phyloP scores from a whole-genome alignment of 2,329 filamentous ascomycete species.

The Arthrinium phaeospermum region DNA sequence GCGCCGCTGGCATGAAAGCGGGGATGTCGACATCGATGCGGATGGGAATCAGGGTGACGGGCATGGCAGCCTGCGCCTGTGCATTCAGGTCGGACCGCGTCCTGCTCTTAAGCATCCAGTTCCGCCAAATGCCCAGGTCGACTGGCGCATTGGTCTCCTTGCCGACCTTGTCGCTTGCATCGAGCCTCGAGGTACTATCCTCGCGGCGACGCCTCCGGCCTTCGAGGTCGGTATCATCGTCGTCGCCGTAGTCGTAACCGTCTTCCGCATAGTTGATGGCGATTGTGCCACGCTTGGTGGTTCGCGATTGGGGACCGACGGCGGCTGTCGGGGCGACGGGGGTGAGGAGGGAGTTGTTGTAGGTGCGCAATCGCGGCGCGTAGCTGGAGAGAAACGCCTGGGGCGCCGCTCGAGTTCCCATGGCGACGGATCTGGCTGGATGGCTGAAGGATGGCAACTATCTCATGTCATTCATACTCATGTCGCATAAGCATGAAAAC shows the following conservation, averaged over 20 bases:
- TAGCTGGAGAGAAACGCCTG: conserved; percentile 92
- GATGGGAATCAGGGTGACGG: conserved; percentile 91
- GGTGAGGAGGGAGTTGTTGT: conserved; percentile 89
- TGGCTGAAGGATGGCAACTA: background rate
- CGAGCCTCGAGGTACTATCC: conserved; percentile 67
- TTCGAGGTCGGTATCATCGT: conserved; percentile 76
- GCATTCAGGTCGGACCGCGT: conserved; percentile 64
- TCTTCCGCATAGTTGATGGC: conserved; percentile 99
- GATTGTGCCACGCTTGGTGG: conserved; percentile 95
- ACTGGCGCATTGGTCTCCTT: conserved; percentile 83
- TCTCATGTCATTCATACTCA: conserved; percentile 13
- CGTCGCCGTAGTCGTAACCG: conserved; percentile 80
- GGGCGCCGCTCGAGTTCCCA: conserved; percentile 62
- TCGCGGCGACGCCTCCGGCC: conserved; percentile 78
- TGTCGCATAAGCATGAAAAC: conserved; percentile 10
- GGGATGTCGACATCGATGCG: conserved; percentile 94
- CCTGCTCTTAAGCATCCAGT: conserved; percentile 86
- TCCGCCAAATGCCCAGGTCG: conserved; percentile 86
- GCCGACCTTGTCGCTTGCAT: conserved; percentile 76
- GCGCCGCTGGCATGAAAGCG: conserved; percentile 70
- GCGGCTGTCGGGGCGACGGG: conserved; percentile 75
- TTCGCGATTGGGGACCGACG: conserved; percentile 73
- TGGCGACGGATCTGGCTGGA: conserved; percentile 31
- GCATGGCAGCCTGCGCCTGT: conserved; percentile 73
- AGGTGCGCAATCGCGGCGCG: conserved; percentile 86